phyloP scores from a whole-genome alignment of 1,284 basidiomycete species.

The Fomitopsis palustris region DNA sequence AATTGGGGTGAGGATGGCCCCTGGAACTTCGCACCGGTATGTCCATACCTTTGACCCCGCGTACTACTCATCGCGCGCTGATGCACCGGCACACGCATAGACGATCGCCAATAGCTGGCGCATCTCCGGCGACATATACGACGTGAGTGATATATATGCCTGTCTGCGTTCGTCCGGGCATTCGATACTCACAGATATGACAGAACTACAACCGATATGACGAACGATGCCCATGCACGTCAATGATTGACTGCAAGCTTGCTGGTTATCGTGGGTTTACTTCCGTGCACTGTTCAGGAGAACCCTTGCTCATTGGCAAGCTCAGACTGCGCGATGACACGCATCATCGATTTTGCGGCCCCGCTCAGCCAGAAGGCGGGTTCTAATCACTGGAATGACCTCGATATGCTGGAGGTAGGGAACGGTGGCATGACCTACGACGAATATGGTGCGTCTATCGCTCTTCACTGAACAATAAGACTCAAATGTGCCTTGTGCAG shows the following conservation, averaged over 20 bases:
- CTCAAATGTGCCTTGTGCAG: conserved; percentile 11
- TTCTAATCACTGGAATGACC: conserved; percentile 39
- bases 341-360: conserved; percentile 38
- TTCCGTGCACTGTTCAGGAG: not conserved
- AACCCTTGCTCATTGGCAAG: not conserved
- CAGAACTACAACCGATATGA: conserved; percentile 38
- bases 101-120: conserved; percentile 45
- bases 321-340: conserved; percentile 34
- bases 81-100: conserved; percentile 14
- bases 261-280: conserved; percentile 30
- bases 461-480: not conserved
- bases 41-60: conserved; percentile 4
- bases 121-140: conserved; percentile 41
- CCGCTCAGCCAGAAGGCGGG: conserved; percentile 37
- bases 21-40: conserved; percentile 42
- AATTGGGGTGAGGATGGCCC: conserved; percentile 45
- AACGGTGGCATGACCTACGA: conserved; percentile 41
- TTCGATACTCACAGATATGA: conserved; percentile 2
- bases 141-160: conserved; percentile 22
- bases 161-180: not conserved
- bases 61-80: not conserved
- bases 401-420: conserved; percentile 42
- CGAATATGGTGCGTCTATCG: conserved; percentile 31
- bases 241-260: conserved; percentile 38
- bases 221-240: conserved; percentile 40